Percentiles rank a stretch among this genome's conserved stretches.
phyloP scores from a whole-genome alignment of 1,284 basidiomycete species.

The Puccinia coronata region DNA sequence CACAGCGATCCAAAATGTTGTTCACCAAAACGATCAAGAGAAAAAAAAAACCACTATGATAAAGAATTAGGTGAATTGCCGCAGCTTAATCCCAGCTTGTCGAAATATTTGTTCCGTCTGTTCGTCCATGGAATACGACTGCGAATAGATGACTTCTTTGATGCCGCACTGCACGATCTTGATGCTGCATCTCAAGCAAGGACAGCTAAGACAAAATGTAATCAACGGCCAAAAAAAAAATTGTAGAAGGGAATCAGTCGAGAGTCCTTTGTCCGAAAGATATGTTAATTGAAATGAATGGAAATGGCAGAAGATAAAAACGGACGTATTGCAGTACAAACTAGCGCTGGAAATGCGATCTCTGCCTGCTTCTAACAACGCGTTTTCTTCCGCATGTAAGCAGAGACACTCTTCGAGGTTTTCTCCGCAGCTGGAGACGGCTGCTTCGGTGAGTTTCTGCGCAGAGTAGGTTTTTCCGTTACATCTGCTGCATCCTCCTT shows the following conservation, averaged over 20 bases:
- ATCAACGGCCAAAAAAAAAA: too few relatives aligned
- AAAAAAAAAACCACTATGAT: background rate
- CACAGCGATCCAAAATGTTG: too few relatives aligned
- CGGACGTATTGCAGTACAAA: conserved; percentile 79
- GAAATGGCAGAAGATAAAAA: conserved; percentile 41
- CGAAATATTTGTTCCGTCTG: conserved; percentile 58
- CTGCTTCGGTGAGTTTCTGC: conserved; percentile 38
- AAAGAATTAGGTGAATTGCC: conserved; percentile 52
- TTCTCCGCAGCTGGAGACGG: conserved; percentile 61
- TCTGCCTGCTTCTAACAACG: conserved; percentile 84
- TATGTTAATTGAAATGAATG: too few relatives aligned
- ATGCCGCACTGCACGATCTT: conserved; percentile 97
- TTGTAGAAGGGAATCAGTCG: conserved; percentile 26
- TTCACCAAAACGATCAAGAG: background rate
- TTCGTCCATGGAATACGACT: conserved; percentile 88
- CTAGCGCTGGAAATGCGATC: conserved; percentile 74
- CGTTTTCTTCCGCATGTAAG: conserved; percentile 97
- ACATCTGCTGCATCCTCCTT: conserved; percentile 57
- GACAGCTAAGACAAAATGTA: too few relatives aligned
- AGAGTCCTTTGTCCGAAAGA: too few relatives aligned
- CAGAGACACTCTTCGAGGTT: conserved; percentile 83
- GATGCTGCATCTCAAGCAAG: conserved; percentile 90
- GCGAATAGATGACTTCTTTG: conserved; percentile 88
- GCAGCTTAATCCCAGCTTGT: conserved; percentile 59
- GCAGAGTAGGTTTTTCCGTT: conserved; percentile 52